Conservation (phyloP, 768 basidiomycete genomes). For the Lentinula raphanica region DNA sequence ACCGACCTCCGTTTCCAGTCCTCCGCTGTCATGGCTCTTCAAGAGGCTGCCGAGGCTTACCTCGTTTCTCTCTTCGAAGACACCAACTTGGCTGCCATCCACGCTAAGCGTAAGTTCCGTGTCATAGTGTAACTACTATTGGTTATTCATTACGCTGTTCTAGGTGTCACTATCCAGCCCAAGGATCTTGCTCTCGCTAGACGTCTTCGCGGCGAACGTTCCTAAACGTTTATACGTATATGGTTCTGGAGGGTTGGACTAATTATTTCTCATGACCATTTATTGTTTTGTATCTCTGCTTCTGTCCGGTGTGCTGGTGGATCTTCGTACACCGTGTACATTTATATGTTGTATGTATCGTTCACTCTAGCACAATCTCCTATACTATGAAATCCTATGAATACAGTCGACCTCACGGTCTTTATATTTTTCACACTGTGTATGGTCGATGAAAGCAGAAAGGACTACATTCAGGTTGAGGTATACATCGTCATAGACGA, state of each 20-base stretch:
- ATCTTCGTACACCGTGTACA: background rate
- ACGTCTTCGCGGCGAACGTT: constrained; percentile 82
- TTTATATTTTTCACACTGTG: background rate
- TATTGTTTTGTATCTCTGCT: constrained; percentile 4
- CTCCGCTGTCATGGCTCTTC: constrained; percentile 88
- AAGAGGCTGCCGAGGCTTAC: constrained; percentile 90
- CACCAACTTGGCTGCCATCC: constrained; percentile 88
- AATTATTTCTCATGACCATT: background rate
- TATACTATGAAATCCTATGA: constrained; percentile 3
- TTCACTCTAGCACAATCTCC: background rate
- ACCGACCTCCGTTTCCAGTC: constrained; percentile 95
- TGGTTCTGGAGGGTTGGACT: background rate
- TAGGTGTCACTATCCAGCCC: constrained; percentile 67
- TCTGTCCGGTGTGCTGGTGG: background rate
- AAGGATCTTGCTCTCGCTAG: constrained; percentile 87
- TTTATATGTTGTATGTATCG: constrained; percentile 4
- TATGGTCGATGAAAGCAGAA: background rate
- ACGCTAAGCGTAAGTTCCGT: constrained; percentile 74
- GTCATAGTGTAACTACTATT: no score
- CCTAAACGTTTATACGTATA: constrained; percentile 37
- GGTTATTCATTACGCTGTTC: constrained; percentile 8
- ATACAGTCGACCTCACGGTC: constrained; percentile 6
- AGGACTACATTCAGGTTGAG: no score
- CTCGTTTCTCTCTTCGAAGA: constrained; percentile 84
- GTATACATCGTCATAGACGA: no score